Percentiles rank a stretch among this genome's conserved stretches.
These are phyloP conservation scores for Sherardia arvensis DNA, from an alignment of 257 asterid genomes.

Conservation along the genomic window DNA sequence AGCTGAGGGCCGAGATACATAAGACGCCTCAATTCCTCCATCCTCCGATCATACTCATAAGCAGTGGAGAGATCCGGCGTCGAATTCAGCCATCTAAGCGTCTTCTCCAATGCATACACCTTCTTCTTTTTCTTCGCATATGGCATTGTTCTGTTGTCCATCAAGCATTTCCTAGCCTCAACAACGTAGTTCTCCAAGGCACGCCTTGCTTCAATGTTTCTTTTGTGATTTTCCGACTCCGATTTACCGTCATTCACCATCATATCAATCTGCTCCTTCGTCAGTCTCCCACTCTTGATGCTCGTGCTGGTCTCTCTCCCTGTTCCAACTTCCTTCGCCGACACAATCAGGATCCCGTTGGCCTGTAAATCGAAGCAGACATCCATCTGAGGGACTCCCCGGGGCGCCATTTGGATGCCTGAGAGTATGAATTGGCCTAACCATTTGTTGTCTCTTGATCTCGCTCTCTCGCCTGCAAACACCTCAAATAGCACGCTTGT, in stretches of 20 bases:
- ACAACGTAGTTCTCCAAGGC: neutral
- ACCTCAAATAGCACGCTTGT: neutral
- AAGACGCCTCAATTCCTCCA: neutral
- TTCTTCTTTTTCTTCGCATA: neutral
- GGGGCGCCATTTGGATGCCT: neutral
- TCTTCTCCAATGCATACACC: neutral
- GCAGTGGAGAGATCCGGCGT: neutral
- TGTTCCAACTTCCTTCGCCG: neutral
- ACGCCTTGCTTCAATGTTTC: neutral
- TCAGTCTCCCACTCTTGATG: neutral
- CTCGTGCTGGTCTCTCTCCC: neutral
- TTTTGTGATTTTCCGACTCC: neutral
- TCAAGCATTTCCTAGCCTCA: neutral
- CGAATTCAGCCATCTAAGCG: neutral
- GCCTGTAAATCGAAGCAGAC: neutral
- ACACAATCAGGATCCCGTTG: neutral
- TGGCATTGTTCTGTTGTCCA: neutral
- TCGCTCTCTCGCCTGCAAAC: neutral
- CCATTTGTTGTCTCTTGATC: neutral
- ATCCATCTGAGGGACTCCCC: neutral
- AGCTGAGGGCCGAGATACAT: neutral
- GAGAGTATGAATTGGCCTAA: neutral
- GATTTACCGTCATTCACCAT: neutral
- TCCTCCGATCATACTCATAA: neutral
- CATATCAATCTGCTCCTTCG: neutral